A percentile compares a stretch with the other conserved stretches of the same genome.
Evolutionary conservation across 495 filamentous ascomycete species (phyloP).

Genomic region (Podospora australis): DNA sequence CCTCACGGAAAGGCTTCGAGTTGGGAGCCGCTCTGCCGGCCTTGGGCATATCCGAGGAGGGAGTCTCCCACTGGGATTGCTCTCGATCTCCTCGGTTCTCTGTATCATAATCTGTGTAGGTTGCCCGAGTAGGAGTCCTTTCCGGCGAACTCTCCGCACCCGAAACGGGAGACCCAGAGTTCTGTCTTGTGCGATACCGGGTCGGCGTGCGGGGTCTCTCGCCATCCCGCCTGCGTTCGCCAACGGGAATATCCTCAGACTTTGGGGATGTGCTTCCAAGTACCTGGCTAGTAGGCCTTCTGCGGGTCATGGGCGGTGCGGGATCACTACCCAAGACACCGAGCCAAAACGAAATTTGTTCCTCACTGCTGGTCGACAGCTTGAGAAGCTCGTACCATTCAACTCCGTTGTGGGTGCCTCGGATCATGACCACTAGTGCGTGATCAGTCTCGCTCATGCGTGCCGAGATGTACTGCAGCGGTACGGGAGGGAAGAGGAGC

Average conservation of each 20-base stretch:
- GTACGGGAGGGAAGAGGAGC: slow-evolving; percentile 84
- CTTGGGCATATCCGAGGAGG: slow-evolving; percentile 31
- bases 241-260: slow-evolving; percentile 64
- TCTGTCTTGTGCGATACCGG: slow-evolving; percentile 16
- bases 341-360: slow-evolving; percentile 79
- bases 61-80: slow-evolving; percentile 9
- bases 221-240: slow-evolving; percentile 46
- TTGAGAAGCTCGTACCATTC: slow-evolving; percentile 81
- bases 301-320: slow-evolving; percentile 54
- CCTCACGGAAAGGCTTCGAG: slow-evolving; percentile 31
- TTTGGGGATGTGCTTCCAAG: slow-evolving; percentile 35
- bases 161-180: slow-evolving; percentile 4
- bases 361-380: slow-evolving; percentile 62
- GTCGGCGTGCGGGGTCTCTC: slow-evolving; percentile 23
- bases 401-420: slow-evolving; percentile 51
- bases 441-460: slow-evolving; percentile 62
- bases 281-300: slow-evolving; percentile 32
- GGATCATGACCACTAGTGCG: slow-evolving; percentile 79
- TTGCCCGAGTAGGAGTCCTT: slow-evolving; percentile 26
- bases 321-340: slow-evolving; percentile 72
- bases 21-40: slow-evolving; percentile 39
- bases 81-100: not conserved
- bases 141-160: slow-evolving; percentile 15
- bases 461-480: slow-evolving; percentile 64
- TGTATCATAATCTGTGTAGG: slow-evolving; percentile 10